These are phyloP conservation scores for Yamadazyma siamensis DNA, from an alignment of 1,139 yeast genomes.

Conservation along the genomic window DNA sequence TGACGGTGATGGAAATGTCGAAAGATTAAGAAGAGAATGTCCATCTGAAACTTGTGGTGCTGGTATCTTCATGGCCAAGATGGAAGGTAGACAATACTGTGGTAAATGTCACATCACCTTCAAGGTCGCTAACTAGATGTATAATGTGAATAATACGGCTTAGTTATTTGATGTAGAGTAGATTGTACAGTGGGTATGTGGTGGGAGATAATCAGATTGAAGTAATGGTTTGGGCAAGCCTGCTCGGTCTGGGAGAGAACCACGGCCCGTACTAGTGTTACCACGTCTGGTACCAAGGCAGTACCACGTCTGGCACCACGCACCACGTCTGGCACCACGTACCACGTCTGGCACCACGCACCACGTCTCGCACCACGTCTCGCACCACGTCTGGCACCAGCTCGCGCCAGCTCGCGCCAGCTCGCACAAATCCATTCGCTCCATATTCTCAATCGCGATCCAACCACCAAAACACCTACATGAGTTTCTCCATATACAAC, in stretches of 20 bases:
- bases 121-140: conserved; percentile 47
- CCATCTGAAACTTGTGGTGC: conserved; percentile 94
- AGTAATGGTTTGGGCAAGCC: no score
- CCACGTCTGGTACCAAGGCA: no score
- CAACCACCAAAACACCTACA: conserved; percentile 6
- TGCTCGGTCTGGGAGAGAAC: no score
- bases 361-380: background rate
- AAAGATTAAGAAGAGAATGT: conserved; percentile 99
- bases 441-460: background rate
- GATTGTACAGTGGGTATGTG: no score
- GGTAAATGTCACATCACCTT: conserved; percentile 99
- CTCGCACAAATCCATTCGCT: conserved; percentile 1
- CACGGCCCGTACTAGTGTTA: background rate
- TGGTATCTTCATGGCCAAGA: conserved; percentile 99
- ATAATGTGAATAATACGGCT: conserved; percentile 2
- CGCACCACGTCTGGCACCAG: background rate
- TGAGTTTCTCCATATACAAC: conserved; percentile 47
- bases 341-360: background rate
- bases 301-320: no score
- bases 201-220: no score
- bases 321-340: no score
- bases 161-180: background rate
- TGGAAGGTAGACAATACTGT: conserved; percentile 99
- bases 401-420: background rate
- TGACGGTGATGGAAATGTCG: conserved; percentile 96